Evolutionary conservation across 441 rosid genomes (phyloP).

Genomic region (Euphorbia schlechtendalii): DNA sequence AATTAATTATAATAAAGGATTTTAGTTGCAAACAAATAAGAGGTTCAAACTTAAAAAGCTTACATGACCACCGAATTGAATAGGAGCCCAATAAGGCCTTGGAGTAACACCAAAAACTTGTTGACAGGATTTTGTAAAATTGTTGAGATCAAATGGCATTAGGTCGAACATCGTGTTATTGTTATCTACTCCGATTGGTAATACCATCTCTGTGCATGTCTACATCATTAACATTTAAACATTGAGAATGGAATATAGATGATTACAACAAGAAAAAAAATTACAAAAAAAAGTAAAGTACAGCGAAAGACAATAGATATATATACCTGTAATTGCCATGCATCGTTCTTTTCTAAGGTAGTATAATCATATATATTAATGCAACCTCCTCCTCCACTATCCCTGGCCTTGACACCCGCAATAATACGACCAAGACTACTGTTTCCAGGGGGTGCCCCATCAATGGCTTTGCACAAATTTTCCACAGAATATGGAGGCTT

Average conservation of each 20-base stretch:
- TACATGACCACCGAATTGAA: conserved; percentile 33
- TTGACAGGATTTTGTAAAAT: conserved; percentile 12
- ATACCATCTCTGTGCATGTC: conserved; percentile 24
- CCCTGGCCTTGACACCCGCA: not conserved
- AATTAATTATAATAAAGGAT: too few species aligned
- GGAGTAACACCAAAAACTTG: conserved; percentile 13
- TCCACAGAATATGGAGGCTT: conserved; percentile 1
- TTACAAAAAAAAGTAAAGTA: too few species aligned
- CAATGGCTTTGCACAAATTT: conserved; percentile 2
- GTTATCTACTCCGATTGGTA: conserved; percentile 17
- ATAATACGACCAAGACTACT: not conserved
- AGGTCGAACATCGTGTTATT: conserved; percentile 30
- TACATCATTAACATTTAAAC: too few species aligned
- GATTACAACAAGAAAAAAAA: too few species aligned
- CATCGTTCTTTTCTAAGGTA: too few species aligned
- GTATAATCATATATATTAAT: too few species aligned
- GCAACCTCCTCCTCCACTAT: too few species aligned
- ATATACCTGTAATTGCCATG: too few species aligned
- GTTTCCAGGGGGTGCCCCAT: not conserved
- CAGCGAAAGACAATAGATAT: too few species aligned
- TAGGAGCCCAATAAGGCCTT: conserved; percentile 29
- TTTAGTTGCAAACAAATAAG: too few species aligned
- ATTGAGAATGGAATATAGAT: too few species aligned
- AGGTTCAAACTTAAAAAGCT: not conserved
- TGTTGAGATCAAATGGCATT: conserved; percentile 19